Conservation (phyloP, 78 protist species). For the Planoprotostelium fungivorum region DNA sequence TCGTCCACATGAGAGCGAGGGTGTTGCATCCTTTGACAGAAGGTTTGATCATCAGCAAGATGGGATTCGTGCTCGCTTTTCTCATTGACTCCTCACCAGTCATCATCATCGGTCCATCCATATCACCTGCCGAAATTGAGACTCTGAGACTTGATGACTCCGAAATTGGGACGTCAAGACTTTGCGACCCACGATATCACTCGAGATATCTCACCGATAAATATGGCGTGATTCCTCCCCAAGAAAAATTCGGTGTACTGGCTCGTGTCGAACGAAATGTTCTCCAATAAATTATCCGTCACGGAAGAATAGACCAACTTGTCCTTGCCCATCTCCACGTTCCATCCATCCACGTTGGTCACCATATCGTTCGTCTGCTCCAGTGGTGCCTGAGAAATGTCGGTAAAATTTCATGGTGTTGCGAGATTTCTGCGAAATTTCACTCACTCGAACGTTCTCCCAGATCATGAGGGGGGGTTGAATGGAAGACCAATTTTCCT, state of each 20-base stretch:
- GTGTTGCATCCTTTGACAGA: not conserved
- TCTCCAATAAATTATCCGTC: not conserved
- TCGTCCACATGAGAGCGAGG: not conserved
- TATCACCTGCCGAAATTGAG: not conserved
- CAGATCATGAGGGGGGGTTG: not conserved
- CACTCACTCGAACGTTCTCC: not conserved
- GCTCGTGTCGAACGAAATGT: not conserved
- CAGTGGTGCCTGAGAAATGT: not conserved
- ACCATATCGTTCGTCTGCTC: no score
- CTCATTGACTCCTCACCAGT: not conserved
- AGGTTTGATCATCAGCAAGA: not conserved
- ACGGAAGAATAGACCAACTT: not conserved
- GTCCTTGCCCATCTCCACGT: not conserved
- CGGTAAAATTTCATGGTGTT: not conserved
- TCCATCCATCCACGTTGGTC: not conserved
- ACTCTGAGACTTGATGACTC: no score
- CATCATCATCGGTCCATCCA: not conserved
- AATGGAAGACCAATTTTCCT: not conserved
- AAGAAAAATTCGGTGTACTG: not conserved
- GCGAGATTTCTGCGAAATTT: not conserved
- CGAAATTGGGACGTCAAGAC: no score
- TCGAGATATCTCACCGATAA: not conserved
- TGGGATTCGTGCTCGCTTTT: not conserved
- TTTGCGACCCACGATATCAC: not conserved
- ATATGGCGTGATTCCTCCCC: not conserved